Evolutionary conservation across 2,329 filamentous ascomycete species (phyloP), one percentile per base, ranked within the genome.

Genomic region (Nothophoma quercina): DNA sequence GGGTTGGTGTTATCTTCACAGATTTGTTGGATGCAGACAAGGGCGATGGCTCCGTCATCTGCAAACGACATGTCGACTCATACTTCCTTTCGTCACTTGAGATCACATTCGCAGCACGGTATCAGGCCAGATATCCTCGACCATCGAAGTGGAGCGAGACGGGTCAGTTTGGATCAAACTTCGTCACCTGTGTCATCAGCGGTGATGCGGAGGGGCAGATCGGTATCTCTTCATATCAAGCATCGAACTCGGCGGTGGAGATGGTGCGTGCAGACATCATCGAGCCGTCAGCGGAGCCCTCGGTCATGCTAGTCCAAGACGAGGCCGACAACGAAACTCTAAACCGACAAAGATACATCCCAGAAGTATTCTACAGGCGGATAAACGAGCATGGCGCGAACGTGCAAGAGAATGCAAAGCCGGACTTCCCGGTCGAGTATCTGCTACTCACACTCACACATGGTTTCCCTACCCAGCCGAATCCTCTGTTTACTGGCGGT

Each of bases 371-470:
- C 77, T 99, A 96, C 78, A 87, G 93, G 56, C 88, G 86, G 63
- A 91, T 96, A 75, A 99, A 99, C 75, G 93, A 99, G 73, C 96
- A 99, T 70, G 93, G 93, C 26, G 91, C 89, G 59, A 96, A 93
- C 64, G 95, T 98, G 7, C 95, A 97, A 72, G 91, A 98, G 75
- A 98, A 96, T 65, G 95, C 95, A 19, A 98, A 97, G 72, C 95
- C 95, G 0, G 87, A 90, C 36, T 99, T 99, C 73, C 95, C 95
- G 0, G 93, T 97, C 40, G 95, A 99, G 72, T 99, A 98, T 73
- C 84, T 99, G 26, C 87, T 98, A 50, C 91, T 98, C 56, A 98
- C 95, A 7, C 83, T 99, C 58, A 99, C 95, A 1, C 93, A 99
- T 71, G 95, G 95, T 54, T 98, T 99, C 78, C 95, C 95, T 2